Conservation (phyloP, 805 yeast species). For the Pichia sporocuriosa region DNA sequence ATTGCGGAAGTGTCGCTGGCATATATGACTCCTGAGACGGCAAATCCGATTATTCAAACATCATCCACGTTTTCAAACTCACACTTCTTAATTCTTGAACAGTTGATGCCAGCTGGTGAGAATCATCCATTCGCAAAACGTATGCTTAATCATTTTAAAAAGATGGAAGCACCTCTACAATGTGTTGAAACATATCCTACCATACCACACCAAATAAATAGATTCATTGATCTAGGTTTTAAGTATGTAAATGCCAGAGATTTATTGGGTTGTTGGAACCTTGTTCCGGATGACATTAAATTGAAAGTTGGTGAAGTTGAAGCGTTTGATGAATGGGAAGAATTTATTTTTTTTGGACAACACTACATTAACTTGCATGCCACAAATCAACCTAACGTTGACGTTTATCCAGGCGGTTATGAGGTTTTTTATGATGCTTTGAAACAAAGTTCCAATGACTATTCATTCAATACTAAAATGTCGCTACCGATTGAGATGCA, state of each 20-base stretch:
- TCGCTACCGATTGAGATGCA: no score
- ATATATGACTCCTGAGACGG: conserved; percentile 62
- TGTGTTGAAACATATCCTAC: conserved; percentile 56
- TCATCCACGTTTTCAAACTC: conserved; percentile 41
- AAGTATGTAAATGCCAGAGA: conserved; percentile 43
- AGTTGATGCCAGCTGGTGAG: conserved; percentile 57
- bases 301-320: conserved; percentile 44
- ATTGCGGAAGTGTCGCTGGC: conserved; percentile 81
- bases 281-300: conserved; percentile 36
- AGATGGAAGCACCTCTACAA: conserved; percentile 59
- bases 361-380: conserved; percentile 70
- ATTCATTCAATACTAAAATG: no score
- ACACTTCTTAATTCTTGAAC: conserved; percentile 65
- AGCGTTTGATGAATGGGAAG: conserved; percentile 81
- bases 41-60: conserved; percentile 52
- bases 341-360: conserved; percentile 66
- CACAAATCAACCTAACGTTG: conserved; percentile 30
- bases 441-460: no score
- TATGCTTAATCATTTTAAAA: conserved; percentile 66
- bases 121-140: conserved; percentile 64
- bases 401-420: conserved; percentile 11
- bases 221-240: conserved; percentile 47
- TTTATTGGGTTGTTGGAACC: conserved; percentile 53
- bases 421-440: conserved; percentile 1
- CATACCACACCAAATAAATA: conserved; percentile 36